Evolutionary conservation across 352 stramenopile species (phyloP), one percentile per base, ranked within the genome.

Genomic region (Globisporangium perplexum): DNA sequence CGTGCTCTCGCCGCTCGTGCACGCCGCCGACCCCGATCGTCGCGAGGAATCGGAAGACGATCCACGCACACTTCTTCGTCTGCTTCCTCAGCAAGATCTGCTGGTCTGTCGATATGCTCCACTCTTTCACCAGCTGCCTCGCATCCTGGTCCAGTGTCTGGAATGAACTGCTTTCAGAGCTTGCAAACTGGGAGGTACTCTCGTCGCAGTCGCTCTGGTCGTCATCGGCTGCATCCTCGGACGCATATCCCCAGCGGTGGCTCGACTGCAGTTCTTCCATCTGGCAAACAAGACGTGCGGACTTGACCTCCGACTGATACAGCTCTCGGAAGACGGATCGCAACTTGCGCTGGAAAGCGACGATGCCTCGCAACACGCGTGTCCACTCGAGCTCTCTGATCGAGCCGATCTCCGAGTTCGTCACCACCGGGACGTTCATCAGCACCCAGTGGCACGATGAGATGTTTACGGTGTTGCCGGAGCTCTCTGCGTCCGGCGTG

Each of bases 21-120:
- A 75, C 74, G 15, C 78, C 84, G 35, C 73, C 85, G 17, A 95
- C 85, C 2, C 74, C 77, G 7, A 84, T 77, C 10, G 77, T 81
- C 6, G 77, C 72, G 22, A 95, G 66, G 55, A 93, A 90, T 1
- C 80, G 74, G 46, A 95, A 95, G 23, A 93, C 77, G 36, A 92
- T 75, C 82, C 82, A 93, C 7, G 84, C 82, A 23, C 80, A 90
- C 36, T 62, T 68, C 55, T 70, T 72, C 1, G 79, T 82, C 43
- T 88, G 77, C 52, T 89, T 89, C n/a, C 69, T 64, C 56, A 86
- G 60, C 15, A 95, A 55, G 38, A 93, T 70, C 10, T 78, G 61
- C 26, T 92, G 78, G 35, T 90, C 78, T 15, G 76, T 88, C 41
- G 71, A 88, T 5, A 71, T 55, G 48, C 61, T 69, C 64, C 81